Evolutionary conservation across 306 rosid species (phyloP), one percentile per base, ranked within the genome.

Genomic region (Castanea crenata): DNA sequence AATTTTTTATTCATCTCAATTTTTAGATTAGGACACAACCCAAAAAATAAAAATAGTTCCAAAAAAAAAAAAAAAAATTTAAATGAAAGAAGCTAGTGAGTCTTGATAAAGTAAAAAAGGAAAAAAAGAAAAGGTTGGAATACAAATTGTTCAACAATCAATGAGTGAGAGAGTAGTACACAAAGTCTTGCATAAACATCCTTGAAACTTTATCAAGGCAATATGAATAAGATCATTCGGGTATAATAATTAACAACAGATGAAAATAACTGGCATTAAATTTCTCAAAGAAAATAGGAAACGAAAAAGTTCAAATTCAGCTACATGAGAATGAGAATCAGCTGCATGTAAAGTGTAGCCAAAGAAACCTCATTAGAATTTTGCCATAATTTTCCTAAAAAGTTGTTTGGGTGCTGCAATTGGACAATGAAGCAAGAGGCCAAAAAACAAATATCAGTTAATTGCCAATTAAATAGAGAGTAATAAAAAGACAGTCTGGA

Each of bases 391-490:
- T 79, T 89, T 89, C 79, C 88, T 83, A 83, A 92, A 86, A 72
- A 87, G 90, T 78, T 88, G 89, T 91, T 86, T 91, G 0, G 97
- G 97, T 63, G 97, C 98, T 94, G 97, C 79, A 84, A 58, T 72
- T 54, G 74, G 57, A 83, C 81, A 84, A 80, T 59, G 32, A 67
- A 81, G 57, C 58, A 58, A 69, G 78, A 54, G 27, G 46, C 23
- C 49, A 79, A 44, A 23, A 32, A 84, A 79, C 51, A 55, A 69
- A 74, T 70, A 79, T 81, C 58, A 58, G 55, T n/a, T 49, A 38
- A 72, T 68, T 83, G 69, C 27, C 62, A 78, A 49, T 72, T 46
- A 76, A 77, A 74, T 56, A 59, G 19, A 78, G 62, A 75, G 6
- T 21, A 55, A 62, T 5, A 81, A 31, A 31, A 69, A 49, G 79